Evolutionary conservation across 192 early-diverging fungal species (phyloP).

Genomic region (Entomortierella parvispora): DNA sequence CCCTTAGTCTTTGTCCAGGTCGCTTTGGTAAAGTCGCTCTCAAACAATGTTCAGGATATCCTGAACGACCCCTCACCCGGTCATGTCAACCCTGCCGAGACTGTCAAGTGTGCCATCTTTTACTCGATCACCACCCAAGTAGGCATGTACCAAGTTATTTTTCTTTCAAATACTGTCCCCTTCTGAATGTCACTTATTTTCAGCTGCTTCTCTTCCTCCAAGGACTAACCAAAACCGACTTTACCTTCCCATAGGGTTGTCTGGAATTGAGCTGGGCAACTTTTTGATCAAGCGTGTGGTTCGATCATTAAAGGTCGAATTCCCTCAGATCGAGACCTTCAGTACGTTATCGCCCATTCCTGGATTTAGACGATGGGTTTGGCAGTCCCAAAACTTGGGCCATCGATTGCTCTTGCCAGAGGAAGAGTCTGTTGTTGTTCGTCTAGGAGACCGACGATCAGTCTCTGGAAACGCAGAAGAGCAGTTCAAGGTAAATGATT

Average conservation of each 20-base stretch:
- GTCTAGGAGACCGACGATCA: background rate
- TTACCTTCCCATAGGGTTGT: constrained; percentile 59
- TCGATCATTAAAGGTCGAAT: constrained; percentile 72
- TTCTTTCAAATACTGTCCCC: background rate
- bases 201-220: background rate
- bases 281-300: constrained; percentile 92
- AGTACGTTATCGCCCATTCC: constrained; percentile 93
- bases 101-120: constrained; percentile 81
- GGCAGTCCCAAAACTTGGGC: constrained; percentile 32
- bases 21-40: constrained; percentile 72
- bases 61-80: constrained; percentile 35
- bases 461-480: constrained; percentile 3
- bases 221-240: background rate
- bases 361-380: constrained; percentile 83
- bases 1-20: constrained; percentile 94
- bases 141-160: constrained; percentile 48
- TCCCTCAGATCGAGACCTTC: constrained; percentile 81
- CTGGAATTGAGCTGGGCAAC: constrained; percentile 92
- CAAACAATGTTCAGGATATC: constrained; percentile 72
- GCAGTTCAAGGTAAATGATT: constrained; percentile 26
- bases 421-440: constrained; percentile 14
- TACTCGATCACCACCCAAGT: constrained; percentile 94
- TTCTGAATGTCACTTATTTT: background rate
- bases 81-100: constrained; percentile 30
- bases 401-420: constrained; percentile 31